Evolutionary conservation across 306 rosid species (phyloP).

Genomic region (Cyamopsis tetragonoloba): DNA sequence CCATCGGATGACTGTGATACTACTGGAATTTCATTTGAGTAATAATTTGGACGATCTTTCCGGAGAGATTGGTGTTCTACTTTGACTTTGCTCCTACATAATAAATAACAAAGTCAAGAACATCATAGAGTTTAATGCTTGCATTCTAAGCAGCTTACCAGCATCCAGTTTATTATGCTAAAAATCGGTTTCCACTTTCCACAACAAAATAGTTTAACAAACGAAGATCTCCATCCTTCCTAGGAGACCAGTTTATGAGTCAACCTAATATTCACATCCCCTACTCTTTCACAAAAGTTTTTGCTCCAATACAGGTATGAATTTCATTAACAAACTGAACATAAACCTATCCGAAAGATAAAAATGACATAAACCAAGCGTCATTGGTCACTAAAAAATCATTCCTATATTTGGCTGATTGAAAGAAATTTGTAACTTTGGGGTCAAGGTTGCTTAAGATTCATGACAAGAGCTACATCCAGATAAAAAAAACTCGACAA

Average conservation of each 20-base stretch:
- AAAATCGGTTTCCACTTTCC: neutral
- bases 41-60: slow-evolving; percentile 30
- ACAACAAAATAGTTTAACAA: neutral
- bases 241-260: slow-evolving; percentile 4
- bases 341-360: neutral
- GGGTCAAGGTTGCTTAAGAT: neutral
- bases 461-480: neutral
- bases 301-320: neutral
- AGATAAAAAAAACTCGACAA: neutral
- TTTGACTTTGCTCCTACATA: slow-evolving; percentile 46
- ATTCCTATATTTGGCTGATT: neutral
- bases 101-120: slow-evolving; percentile 24
- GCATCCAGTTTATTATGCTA: neutral
- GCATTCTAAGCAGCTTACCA: neutral
- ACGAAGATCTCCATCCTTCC: neutral
- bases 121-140: neutral
- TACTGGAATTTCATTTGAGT: slow-evolving; percentile 31
- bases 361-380: neutral
- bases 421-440: neutral
- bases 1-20: slow-evolving; percentile 34
- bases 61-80: slow-evolving; percentile 28
- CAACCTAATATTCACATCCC: neutral
- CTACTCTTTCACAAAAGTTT: neutral
- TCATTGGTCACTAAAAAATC: neutral
- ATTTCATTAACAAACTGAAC: neutral